Percentiles rank a stretch among this genome's conserved stretches.
phyloP scores from a whole-genome alignment of 2,329 filamentous ascomycete genomes.

The Phaeosphaeriaceae sp. region DNA sequence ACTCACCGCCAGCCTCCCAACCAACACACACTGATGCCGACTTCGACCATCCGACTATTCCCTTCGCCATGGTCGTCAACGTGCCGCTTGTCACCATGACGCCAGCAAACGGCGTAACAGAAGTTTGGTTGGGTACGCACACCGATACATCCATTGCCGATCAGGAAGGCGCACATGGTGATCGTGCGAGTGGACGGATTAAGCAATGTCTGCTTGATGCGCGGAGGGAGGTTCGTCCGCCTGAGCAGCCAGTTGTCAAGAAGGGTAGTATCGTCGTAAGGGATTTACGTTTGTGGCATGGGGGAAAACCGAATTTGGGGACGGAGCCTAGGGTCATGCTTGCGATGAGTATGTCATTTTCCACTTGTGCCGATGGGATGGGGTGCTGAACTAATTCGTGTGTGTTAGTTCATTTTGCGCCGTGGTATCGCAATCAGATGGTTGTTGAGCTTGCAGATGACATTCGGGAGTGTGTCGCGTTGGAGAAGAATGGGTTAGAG shows the following conservation, averaged over 20 bases:
- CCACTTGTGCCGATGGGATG: too few relatives aligned
- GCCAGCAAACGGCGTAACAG: constrained; percentile 56
- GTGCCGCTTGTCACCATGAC: constrained; percentile 55
- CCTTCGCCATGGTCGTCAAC: constrained; percentile 58
- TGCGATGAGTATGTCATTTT: constrained; percentile 36
- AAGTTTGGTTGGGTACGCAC: constrained; percentile 60
- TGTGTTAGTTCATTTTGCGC: constrained; percentile 62
- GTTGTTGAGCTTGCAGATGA: constrained; percentile 60
- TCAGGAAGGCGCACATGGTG: constrained; percentile 50
- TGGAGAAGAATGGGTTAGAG: constrained; percentile 51
- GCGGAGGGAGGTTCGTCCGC: constrained; percentile 20
- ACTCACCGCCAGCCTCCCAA: constrained; percentile 40
- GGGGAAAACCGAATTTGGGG: constrained; percentile 56
- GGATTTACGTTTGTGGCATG: constrained; percentile 59
- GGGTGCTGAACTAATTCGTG: too few relatives aligned
- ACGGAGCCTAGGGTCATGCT: constrained; percentile 55
- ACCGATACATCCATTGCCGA: constrained; percentile 42
- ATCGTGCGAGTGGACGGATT: constrained; percentile 39
- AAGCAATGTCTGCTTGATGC: constrained; percentile 31
- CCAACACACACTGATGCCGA: constrained; percentile 45
- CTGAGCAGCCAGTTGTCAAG: constrained; percentile 41
- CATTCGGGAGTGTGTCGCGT: constrained; percentile 54
- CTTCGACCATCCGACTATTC: constrained; percentile 42
- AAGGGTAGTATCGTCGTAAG: constrained; percentile 56
- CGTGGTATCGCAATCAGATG: constrained; percentile 67